phyloP scores from a whole-genome alignment of 23 red algal genomes.

The Gracilaria caudata region DNA sequence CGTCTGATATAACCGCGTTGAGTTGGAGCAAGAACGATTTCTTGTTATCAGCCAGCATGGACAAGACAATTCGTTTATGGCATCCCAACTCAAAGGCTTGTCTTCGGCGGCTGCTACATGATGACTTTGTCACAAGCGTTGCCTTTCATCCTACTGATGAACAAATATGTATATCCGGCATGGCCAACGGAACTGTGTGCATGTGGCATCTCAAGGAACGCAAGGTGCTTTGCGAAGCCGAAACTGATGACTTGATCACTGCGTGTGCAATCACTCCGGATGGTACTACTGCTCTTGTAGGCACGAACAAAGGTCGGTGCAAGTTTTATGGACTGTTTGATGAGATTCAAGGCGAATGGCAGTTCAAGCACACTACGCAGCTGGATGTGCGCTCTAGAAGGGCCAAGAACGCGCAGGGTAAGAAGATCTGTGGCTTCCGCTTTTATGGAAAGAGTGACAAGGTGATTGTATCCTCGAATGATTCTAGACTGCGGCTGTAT shows the following conservation, averaged over 20 bases:
- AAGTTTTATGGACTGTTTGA: conserved; percentile 86
- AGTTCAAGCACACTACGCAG: conserved; percentile 84
- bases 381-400: conserved; percentile 87
- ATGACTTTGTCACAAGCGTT: conserved; percentile 88
- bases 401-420: conserved; percentile 64
- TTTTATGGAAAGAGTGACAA: conserved; percentile 65
- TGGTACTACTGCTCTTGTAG: conserved; percentile 84
- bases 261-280: conserved; percentile 86
- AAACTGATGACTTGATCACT: conserved; percentile 80
- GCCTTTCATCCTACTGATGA: conserved; percentile 88
- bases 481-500: conserved; percentile 87
- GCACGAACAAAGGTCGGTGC: conserved; percentile 73
- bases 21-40: conserved; percentile 90
- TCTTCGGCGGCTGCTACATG: conserved; percentile 80
- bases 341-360: conserved; percentile 83
- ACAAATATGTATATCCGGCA: conserved; percentile 84
- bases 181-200: conserved; percentile 67
- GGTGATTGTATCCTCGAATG: conserved; percentile 86
- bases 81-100: conserved; percentile 72
- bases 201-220: conserved; percentile 85
- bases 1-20: conserved; percentile 62
- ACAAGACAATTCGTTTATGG: conserved; percentile 93
- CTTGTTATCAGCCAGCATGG: conserved; percentile 81
- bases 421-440: conserved; percentile 72
- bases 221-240: conserved; percentile 63